Evolutionary conservation across 164 flowering plant genomes (phyloP).

Genomic region (grape (Vitis vinifera)): DNA sequence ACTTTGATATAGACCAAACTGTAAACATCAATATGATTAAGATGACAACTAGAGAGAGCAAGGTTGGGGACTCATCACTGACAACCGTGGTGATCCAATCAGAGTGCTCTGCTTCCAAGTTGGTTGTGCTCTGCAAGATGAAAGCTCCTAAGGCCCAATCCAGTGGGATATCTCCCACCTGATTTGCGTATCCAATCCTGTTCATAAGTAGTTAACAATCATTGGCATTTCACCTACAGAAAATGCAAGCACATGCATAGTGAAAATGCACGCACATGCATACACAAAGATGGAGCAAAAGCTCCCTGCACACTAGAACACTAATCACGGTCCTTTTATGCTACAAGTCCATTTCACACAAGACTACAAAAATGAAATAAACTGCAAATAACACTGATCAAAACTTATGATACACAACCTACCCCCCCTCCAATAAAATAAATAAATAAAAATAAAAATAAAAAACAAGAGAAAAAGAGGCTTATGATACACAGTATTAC

Average conservation of each 20-base stretch:
- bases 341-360: too few species aligned
- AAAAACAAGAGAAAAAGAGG: too few species aligned
- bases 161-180: constrained; percentile 67
- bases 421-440: too few species aligned
- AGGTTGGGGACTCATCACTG: constrained; percentile 38
- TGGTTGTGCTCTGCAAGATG: constrained; percentile 56
- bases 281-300: neutral
- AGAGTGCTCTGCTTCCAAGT: constrained; percentile 18
- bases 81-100: constrained; percentile 35
- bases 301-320: neutral
- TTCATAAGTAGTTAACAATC: constrained; percentile 6
- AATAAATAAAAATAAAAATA: too few species aligned
- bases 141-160: constrained; percentile 99
- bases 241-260: neutral
- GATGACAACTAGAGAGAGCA: constrained; percentile 43
- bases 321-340: too few species aligned
- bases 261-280: neutral
- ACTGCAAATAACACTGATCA: too few species aligned
- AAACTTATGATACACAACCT: too few species aligned
- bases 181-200: constrained; percentile 77
- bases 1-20: constrained; percentile 61
- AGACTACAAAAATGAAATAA: too few species aligned
- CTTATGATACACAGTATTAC: too few species aligned
- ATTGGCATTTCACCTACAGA: neutral
- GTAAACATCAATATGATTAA: constrained; percentile 36